Base-by-base conservation (phyloP, 441 rosid species). In the Jatropha podagrica region DNA sequence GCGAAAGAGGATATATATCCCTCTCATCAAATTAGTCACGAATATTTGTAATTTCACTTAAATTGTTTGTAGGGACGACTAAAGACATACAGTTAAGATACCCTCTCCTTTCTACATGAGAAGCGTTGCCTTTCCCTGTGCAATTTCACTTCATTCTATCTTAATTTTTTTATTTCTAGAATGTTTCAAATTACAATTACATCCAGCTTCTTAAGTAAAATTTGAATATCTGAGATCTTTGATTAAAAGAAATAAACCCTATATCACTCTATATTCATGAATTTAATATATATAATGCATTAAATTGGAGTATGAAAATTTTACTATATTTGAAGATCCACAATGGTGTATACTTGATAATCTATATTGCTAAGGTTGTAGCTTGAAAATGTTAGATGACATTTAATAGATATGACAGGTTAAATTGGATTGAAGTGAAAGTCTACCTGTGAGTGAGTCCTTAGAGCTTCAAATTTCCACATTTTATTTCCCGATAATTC, bases 1-100 rank as follows among this genome's bases (percentile, higher is more conserved):
- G 51, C 65, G 51, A 70, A 17, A 6, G 5, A 38, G 15, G 12
- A 61, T 44, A 26, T 38, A 59, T 26, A 26, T 59, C 12, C 20
- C 10, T 59, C 40, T 2, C 77, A 83, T 83, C 81, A 83, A 79
- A 65, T 72, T 55, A 55, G 79, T 83, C 88, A 85, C 88, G 85
- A 77, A 74, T 46, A 72, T 74, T 42, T 73, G 79, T 68, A 66
- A 18, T 63, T 60, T 23, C 51, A 26, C 3, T 41, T 64, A 20
- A 32, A 14, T 74, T 51, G 14, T n/a, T 8, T 73, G 48, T n/a
- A 72, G 67, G 75, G 67, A 60, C 41, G 40, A 41, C 44, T 23
- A 23, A 46, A 26, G 74, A 71, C 74, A 59, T 15, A 15, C 17
- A 54, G 23, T 52, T 69, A 61, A 17, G 17, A 37, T 27, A 13